Conservation (phyloP, 2,329 filamentous ascomycete species). For the Xenoacremonium recifei region DNA sequence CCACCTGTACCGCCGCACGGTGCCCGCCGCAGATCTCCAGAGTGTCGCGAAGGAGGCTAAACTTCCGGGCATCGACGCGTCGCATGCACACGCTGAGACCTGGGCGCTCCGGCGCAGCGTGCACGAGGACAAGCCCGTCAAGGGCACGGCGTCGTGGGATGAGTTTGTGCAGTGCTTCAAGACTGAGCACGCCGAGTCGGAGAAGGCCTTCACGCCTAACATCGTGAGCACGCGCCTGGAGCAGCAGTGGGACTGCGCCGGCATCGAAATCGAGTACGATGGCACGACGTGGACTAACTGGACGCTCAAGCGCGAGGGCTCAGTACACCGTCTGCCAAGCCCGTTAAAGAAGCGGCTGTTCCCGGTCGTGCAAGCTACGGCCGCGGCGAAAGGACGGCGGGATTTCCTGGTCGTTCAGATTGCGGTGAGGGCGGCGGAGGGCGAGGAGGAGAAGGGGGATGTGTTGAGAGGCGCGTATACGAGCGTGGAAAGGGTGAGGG, state of each 20-base stretch:
- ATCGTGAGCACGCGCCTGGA: slow-evolving; percentile 34
- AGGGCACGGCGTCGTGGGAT: slow-evolving; percentile 58
- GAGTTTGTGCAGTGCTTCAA: slow-evolving; percentile 64
- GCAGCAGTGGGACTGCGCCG: slow-evolving; percentile 46
- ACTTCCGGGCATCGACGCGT: slow-evolving; percentile 19
- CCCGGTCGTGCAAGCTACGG: slow-evolving; percentile 62
- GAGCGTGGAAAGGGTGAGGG: slow-evolving; percentile 61
- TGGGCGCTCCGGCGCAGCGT: slow-evolving; percentile 65
- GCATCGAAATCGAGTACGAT: slow-evolving; percentile 36
- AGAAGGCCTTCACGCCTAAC: slow-evolving; percentile 39
- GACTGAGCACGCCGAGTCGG: slow-evolving; percentile 41
- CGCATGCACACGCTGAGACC: slow-evolving; percentile 41
- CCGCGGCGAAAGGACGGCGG: slow-evolving; percentile 34
- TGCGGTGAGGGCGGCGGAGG: slow-evolving; percentile 41
- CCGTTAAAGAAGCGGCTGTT: slow-evolving; percentile 66
- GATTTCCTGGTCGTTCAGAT: slow-evolving; percentile 61
- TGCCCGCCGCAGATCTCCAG: slow-evolving; percentile 44
- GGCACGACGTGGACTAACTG: slow-evolving; percentile 46
- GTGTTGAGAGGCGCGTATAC: slow-evolving; percentile 60
- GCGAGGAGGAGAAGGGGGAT: slow-evolving; percentile 37
- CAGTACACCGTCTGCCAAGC: slow-evolving; percentile 61
- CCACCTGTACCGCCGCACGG: slow-evolving; percentile 50
- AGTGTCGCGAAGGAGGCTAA: slow-evolving; percentile 34
- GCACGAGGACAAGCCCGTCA: slow-evolving; percentile 51
- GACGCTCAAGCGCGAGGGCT: slow-evolving; percentile 57